Evolutionary conservation across 2,329 filamentous ascomycete species (phyloP), one percentile per base, ranked within the genome.

Genomic region (Paecilomyces variotii): DNA sequence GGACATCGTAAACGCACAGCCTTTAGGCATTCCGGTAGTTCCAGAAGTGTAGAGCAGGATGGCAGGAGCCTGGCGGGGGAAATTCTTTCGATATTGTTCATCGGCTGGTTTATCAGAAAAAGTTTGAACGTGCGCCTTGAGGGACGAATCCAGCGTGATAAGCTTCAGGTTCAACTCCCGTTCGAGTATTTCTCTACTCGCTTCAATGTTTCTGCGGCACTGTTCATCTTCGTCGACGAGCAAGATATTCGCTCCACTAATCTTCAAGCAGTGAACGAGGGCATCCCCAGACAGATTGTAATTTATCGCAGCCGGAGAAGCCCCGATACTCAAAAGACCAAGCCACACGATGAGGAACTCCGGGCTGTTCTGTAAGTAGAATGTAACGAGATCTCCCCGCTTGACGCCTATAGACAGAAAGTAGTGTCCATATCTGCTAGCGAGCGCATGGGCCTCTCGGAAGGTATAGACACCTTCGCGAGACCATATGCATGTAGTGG

Each of bases 11-110:
- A 89, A 85, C 0, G 80, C 71, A 64, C 85, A 87, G 0, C 85
- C 88, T 70, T 92, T 92, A 10, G 89, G 88, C 63, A 89, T 72
- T 2, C 89, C 89, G 0, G 89, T 91, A 0, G 89, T 91, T 35
- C 88, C 88, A 61, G 85, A 87, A 0, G 89, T 92, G 70, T 90
- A 91, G 64, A 91, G 84, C 26, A 91, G 70, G 30, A 81, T 84
- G 63, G 84, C 79, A 0, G 88, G 84, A 63, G 80, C 85, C 12
- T 75, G 72, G 0, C 76, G 78, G 53, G 76, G 75, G 1, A 87
- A 76, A 2, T 73, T 74, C 3, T 76, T 75, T 51, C 87, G 79
- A 58, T 84, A 78, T 30, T 80, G 75, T 61, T 88, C 81, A 0
- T 78, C 79, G 0, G 84, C 83, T 55, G 82, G 75, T 51, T 78